Percentiles rank a stretch among this genome's conserved stretches.
These are phyloP conservation scores for Erucastrum elatum DNA, from an alignment of 345 rosid species.

Conservation along the genomic window DNA sequence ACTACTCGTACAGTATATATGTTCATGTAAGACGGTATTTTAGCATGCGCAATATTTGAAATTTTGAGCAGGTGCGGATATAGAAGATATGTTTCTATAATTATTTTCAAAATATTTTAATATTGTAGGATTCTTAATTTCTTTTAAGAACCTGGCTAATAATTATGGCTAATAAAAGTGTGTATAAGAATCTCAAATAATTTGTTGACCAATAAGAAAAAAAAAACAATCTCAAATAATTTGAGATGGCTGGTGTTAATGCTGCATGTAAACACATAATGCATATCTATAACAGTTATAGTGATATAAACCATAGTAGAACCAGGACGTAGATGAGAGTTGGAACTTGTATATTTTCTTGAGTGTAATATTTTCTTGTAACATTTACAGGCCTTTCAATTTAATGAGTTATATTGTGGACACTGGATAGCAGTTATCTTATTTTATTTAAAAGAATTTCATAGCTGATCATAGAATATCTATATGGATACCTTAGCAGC, in stretches of 20 bases:
- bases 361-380: background rate
- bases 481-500: conserved; percentile 22
- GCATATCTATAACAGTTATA: background rate
- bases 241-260: background rate
- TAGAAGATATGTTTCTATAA: background rate
- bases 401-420: background rate
- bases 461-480: background rate
- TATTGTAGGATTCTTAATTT: background rate
- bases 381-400: too few relatives aligned
- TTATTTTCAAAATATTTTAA: background rate
- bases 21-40: background rate
- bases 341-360: background rate
- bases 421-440: background rate
- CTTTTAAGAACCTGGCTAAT: background rate
- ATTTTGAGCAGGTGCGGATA: background rate
- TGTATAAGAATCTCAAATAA: background rate
- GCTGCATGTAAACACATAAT: background rate
- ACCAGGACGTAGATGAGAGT: background rate
- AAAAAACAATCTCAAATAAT: background rate
- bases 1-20: background rate
- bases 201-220: background rate
- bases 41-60: background rate
- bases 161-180: background rate
- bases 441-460: background rate
- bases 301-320: background rate